Base-by-base conservation (phyloP, 1,284 basidiomycete genomes). In the Violaceomyces palustris region DNA sequence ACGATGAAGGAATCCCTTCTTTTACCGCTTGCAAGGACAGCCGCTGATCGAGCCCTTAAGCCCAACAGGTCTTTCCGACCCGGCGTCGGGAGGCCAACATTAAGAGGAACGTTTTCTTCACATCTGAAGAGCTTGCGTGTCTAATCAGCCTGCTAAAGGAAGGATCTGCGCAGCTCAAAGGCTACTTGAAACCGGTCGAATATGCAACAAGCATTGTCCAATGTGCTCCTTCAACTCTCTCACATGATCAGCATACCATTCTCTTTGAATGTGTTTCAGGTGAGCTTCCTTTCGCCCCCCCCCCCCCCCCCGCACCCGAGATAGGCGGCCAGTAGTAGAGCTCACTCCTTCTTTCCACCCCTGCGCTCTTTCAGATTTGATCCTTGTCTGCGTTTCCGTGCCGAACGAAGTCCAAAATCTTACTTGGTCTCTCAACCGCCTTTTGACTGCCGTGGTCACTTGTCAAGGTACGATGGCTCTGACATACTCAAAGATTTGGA, bases 171-270 rank as follows among this genome's bases (percentile, higher is more conserved):
- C 42, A 44, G 35, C 42, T 44, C 26, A 44, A 44, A 30, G 42
- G 35, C 18, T 21, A 24, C 18, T 25, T 18, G 28, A 37, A 37
- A 35, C 42, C 42, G 5, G 31, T 44, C 35, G 42, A 44, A 23
- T 44, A 37, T 23, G 22, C 29, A 10, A 30, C 35, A 17, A 44
- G 42, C 42, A 6, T 44, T n/a, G 22, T 44, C 9, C 10, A 19
- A 8, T 34, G 33, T 22, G 19, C 10, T 8, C 33, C 33, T 4
- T 11, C 9, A 12, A 8, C 21, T 9, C 6, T 34, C 5, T 8
- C 17, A 4, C 6, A 17, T 17, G 5, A 6, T 6, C 10, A 34
- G 6, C 33, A 22, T 22, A 22, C 19, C 17, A 6, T 34, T 15
- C 33, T 34, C 33, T 34, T 34, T 19, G 33, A 34, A 8, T 22